These are phyloP conservation scores for Zygnema cylindricum DNA, from an alignment of 139 green algal species.

Conservation along the genomic window DNA sequence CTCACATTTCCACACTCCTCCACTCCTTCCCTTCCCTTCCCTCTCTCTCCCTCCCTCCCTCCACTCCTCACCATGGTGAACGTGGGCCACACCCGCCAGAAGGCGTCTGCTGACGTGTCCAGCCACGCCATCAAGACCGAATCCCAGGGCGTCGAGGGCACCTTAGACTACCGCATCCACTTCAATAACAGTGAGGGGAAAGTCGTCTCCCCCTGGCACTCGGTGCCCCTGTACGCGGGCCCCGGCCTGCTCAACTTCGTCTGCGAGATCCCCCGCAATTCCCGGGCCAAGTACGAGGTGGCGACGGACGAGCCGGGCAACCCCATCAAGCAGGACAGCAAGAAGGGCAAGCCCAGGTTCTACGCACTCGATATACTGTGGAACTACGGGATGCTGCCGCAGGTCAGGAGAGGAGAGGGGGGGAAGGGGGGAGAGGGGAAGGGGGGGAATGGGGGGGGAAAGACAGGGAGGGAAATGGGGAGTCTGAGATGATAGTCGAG, in stretches of 20 bases:
- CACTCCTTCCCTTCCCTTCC: not conserved
- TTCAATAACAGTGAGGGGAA: not conserved
- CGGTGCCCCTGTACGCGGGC: conserved; percentile 27
- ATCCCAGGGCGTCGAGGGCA: conserved; percentile 6
- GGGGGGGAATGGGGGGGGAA: not conserved
- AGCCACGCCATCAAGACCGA: not conserved
- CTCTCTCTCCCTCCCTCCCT: too few relatives aligned
- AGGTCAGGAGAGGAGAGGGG: conserved; percentile 60
- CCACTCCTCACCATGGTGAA: not conserved
- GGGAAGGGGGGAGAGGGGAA: not conserved
- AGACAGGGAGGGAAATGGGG: not conserved
- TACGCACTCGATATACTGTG: conserved; percentile 99
- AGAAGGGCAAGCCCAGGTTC: conserved; percentile 97
- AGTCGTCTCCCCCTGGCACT: conserved; percentile 29
- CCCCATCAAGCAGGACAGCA: conserved; percentile 99
- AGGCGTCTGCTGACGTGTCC: not conserved
- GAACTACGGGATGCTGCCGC: conserved; percentile 98
- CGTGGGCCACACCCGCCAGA: not conserved
- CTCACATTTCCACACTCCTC: too few relatives aligned
- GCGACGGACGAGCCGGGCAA: conserved; percentile 89
- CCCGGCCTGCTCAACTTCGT: conserved; percentile 38
- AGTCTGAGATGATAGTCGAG: too few relatives aligned
- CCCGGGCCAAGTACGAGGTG: conserved; percentile 96
- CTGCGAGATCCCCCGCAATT: conserved; percentile 80
- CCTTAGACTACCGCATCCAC: conserved; percentile 27